These are phyloP conservation scores for Eucommia ulmoides DNA, from an alignment of 257 asterid species.

Conservation along the genomic window DNA sequence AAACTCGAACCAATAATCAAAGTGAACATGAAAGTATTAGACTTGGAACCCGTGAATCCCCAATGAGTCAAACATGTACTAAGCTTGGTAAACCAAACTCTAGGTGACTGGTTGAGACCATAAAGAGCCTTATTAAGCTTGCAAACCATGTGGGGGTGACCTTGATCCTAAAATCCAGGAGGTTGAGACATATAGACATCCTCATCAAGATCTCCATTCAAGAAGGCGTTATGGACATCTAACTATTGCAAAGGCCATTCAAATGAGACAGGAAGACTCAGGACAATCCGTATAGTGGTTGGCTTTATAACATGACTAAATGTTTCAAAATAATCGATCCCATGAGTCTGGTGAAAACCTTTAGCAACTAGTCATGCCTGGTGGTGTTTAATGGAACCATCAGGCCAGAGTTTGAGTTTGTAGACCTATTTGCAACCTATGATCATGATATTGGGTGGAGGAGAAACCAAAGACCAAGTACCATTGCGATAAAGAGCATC, in stretches of 20 bases:
- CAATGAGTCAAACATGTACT: background rate
- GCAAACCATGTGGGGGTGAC: background rate
- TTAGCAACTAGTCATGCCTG: background rate
- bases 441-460: background rate
- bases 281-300: background rate
- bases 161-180: background rate
- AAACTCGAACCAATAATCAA: no score
- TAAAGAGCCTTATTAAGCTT: background rate
- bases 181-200: background rate
- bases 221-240: background rate
- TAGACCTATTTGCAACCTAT: background rate
- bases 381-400: background rate
- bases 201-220: background rate
- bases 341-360: background rate
- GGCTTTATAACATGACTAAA: background rate
- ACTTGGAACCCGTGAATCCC: background rate
- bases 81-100: background rate
- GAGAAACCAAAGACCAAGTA: background rate
- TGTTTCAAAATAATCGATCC: background rate
- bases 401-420: background rate
- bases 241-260: background rate
- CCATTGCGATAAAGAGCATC: background rate
- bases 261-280: background rate
- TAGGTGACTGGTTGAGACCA: background rate
- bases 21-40: background rate